Evolutionary conservation across 2,329 filamentous ascomycete species (phyloP), one percentile per base, ranked within the genome.

Genomic region (Penicillium sp.): DNA sequence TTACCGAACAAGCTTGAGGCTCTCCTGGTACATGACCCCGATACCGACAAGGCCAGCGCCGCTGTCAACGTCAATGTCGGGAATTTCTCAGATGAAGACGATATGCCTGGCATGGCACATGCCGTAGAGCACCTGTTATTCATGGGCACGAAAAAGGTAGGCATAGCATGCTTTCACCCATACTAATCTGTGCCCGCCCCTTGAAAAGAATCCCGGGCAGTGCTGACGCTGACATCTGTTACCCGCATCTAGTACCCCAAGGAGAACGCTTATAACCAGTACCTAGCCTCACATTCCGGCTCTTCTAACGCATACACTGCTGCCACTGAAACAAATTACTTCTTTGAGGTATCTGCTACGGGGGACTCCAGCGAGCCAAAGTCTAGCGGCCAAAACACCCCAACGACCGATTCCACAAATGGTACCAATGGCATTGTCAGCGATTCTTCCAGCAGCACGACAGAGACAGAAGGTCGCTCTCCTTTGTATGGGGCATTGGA

Each of bases 31-130:
- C 93, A 97, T 71, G 94, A 99, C 76, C 85, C 90, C 1, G 88
- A 95, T 59, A 96, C 94, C 7, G 94, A 99, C 80, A 97, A 97
- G 82, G 92, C 94, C 60, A 96, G 92, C 67, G 94, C 93, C 9
- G 90, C 93, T 47, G 86, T 97, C 69, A 94, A 97, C 71, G 92
- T 97, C 70, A 92, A 96, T 73, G 93, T 97, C 31, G 94, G 94
- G 58, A 95, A 91, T 75, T 97, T 97, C 78, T 95, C 90, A 70
- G 94, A 99, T 69, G 86, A 90, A 61, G 85, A 89, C 61, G 90
- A 92, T 65, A 92, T 97, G 85, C 92, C 91, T 13, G 92, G 94
- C 55, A 92, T 96, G 85, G 93, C 93, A 48, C 94, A 97, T 78
- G 92, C 92, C 6, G 91, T 97, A 51, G 93, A 97, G 80, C 93